These are phyloP conservation scores for Salix brachista DNA, from an alignment of 345 rosid species.

Conservation along the genomic window DNA sequence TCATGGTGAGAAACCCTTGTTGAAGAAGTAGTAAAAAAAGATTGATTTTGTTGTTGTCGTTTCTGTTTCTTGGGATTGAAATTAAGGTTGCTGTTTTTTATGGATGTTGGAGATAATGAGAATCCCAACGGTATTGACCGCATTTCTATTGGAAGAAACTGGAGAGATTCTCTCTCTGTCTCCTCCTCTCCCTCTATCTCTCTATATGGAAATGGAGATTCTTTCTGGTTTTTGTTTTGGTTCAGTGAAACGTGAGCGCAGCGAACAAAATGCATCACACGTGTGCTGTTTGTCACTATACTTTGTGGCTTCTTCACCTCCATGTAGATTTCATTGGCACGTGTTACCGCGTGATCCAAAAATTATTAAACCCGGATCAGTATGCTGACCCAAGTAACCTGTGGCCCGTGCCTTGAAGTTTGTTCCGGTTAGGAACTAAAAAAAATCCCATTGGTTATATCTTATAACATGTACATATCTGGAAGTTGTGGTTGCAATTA, in stretches of 20 bases:
- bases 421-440: too few relatives aligned
- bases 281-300: too few relatives aligned
- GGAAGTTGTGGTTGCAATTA: too few relatives aligned
- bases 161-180: constrained; percentile 11
- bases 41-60: not conserved
- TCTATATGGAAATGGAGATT: constrained; percentile 8
- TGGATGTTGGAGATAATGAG: constrained; percentile 37
- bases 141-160: constrained; percentile 41
- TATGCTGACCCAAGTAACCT: too few relatives aligned
- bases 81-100: constrained; percentile 15
- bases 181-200: not conserved
- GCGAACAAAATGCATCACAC: too few relatives aligned
- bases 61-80: constrained; percentile 29
- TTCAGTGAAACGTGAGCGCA: not conserved
- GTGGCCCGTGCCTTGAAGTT: too few relatives aligned
- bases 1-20: constrained; percentile 30
- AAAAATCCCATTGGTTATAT: too few relatives aligned
- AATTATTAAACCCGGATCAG: too few relatives aligned
- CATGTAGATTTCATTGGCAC: too few relatives aligned
- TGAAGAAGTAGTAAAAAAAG: constrained; percentile 17
- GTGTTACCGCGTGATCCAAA: too few relatives aligned
- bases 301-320: too few relatives aligned
- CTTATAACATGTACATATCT: too few relatives aligned
- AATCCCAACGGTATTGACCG: constrained; percentile 64
- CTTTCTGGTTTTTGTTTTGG: not conserved